Conservation (phyloP, 2,329 filamentous ascomycete species). For the Thielaviopsis musarum region DNA sequence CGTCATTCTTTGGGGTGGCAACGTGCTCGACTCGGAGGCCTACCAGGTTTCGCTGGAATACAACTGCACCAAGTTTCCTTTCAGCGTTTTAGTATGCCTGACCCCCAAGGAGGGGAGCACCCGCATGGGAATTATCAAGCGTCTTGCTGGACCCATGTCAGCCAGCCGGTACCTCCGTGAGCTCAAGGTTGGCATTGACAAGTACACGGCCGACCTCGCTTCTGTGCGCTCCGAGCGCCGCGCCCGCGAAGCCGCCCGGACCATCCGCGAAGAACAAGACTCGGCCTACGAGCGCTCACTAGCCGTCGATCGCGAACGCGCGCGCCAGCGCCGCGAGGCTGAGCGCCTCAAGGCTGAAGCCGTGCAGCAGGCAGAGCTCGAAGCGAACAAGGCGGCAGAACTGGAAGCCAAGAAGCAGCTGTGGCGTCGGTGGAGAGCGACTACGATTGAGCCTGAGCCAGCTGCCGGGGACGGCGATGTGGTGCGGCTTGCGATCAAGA, state of each 20-base stretch:
- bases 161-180: constrained; percentile 58
- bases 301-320: constrained; percentile 72
- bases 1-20: constrained; percentile 82
- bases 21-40: constrained; percentile 80
- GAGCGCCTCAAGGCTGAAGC: constrained; percentile 40
- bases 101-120: constrained; percentile 71
- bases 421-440: constrained; percentile 70
- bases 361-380: constrained; percentile 41
- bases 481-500: constrained; percentile 53
- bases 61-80: constrained; percentile 83
- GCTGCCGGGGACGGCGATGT: constrained; percentile 42
- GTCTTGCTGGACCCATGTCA: constrained; percentile 56
- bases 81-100: constrained; percentile 69
- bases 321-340: constrained; percentile 58
- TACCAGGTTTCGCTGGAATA: constrained; percentile 84
- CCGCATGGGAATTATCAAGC: constrained; percentile 78
- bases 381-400: constrained; percentile 42
- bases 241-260: constrained; percentile 67
- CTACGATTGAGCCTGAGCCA: constrained; percentile 53
- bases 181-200: constrained; percentile 53
- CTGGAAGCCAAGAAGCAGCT: constrained; percentile 33
- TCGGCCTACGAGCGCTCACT: constrained; percentile 85
- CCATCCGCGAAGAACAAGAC: constrained; percentile 74
- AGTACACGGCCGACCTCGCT: constrained; percentile 60
- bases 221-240: constrained; percentile 58